Conservation (phyloP, 331 rosid genomes). For the Cydonia oblonga region DNA sequence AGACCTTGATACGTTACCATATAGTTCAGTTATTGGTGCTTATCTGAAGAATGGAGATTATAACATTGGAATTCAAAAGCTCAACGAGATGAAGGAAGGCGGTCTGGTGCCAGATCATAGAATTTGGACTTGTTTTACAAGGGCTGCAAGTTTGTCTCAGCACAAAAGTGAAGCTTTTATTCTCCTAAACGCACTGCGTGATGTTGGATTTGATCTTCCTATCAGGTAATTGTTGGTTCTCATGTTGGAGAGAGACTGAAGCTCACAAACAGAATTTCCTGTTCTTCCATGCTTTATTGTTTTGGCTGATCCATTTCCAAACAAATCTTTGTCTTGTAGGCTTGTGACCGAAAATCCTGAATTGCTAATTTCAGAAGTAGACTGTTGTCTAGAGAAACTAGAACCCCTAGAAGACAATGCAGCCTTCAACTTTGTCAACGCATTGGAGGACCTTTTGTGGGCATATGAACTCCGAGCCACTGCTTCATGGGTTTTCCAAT, state of each 20-base stretch:
- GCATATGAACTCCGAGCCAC: slow-evolving; percentile 90
- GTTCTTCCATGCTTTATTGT: background rate
- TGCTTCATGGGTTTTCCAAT: slow-evolving; percentile 90
- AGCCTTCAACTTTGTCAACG: slow-evolving; percentile 81
- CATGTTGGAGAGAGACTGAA: background rate
- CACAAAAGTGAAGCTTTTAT: slow-evolving; percentile 35
- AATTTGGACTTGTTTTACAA: slow-evolving; percentile 89
- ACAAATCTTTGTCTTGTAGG: slow-evolving; percentile 32
- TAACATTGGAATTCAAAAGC: slow-evolving; percentile 55
- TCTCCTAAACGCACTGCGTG: slow-evolving; percentile 57
- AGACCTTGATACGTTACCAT: slow-evolving; percentile 64
- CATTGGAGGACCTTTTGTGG: slow-evolving; percentile 86
- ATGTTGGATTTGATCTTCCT: slow-evolving; percentile 67
- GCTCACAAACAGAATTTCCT: background rate
- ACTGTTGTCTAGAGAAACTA: slow-evolving; percentile 49
- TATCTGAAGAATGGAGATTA: slow-evolving; percentile 65
- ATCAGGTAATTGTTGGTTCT: slow-evolving; percentile 43
- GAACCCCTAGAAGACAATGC: slow-evolving; percentile 72
- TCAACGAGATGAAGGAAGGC: slow-evolving; percentile 53
- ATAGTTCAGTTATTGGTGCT: slow-evolving; percentile 78
- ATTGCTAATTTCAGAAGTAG: slow-evolving; percentile 48
- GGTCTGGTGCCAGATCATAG: slow-evolving; percentile 76
- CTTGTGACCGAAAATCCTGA: slow-evolving; percentile 67
- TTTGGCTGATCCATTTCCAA: slow-evolving; percentile 5
- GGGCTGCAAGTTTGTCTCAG: slow-evolving; percentile 80